These are phyloP conservation scores for Aspergillus pseudonomiae DNA, from an alignment of 2,329 filamentous ascomycete genomes.

Conservation along the genomic window DNA sequence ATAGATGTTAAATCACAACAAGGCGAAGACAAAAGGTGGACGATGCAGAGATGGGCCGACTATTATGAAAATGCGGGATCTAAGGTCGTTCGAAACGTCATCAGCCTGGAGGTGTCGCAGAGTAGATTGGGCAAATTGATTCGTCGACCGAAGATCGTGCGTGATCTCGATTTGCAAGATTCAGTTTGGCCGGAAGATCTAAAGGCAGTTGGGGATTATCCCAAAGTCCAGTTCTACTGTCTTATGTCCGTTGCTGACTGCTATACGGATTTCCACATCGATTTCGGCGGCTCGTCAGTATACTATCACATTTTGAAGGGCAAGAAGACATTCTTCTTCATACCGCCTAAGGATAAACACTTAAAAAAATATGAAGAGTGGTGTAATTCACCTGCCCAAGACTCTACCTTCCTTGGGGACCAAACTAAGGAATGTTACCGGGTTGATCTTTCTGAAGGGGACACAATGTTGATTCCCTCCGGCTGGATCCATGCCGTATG, in stretches of 20 bases:
- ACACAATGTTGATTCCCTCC: constrained; percentile 72
- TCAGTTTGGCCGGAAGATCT: constrained; percentile 54
- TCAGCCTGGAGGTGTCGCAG: constrained; percentile 69
- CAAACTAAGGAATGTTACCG: constrained; percentile 69
- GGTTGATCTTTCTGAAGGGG: constrained; percentile 66
- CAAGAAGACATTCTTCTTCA: constrained; percentile 72
- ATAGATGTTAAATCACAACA: constrained; percentile 72
- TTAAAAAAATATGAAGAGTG: constrained; percentile 72
- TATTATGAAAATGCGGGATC: constrained; percentile 65
- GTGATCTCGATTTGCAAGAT: constrained; percentile 61
- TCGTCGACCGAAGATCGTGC: constrained; percentile 65
- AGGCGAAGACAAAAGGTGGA: constrained; percentile 66
- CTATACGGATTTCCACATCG: constrained; percentile 73
- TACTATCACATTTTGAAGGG: constrained; percentile 72
- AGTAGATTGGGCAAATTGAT: constrained; percentile 65
- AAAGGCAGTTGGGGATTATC: constrained; percentile 59
- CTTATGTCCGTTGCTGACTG: constrained; percentile 72
- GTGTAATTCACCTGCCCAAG: constrained; percentile 68
- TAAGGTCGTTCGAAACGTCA: constrained; percentile 69
- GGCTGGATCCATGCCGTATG: constrained; percentile 74
- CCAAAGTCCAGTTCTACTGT: constrained; percentile 69
- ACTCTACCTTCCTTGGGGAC: constrained; percentile 66
- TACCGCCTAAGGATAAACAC: constrained; percentile 68
- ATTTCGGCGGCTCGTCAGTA: constrained; percentile 71
- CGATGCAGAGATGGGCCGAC: constrained; percentile 67